Conservation (phyloP, 179 eudicot genomes). For the Carnegiea gigantea region DNA sequence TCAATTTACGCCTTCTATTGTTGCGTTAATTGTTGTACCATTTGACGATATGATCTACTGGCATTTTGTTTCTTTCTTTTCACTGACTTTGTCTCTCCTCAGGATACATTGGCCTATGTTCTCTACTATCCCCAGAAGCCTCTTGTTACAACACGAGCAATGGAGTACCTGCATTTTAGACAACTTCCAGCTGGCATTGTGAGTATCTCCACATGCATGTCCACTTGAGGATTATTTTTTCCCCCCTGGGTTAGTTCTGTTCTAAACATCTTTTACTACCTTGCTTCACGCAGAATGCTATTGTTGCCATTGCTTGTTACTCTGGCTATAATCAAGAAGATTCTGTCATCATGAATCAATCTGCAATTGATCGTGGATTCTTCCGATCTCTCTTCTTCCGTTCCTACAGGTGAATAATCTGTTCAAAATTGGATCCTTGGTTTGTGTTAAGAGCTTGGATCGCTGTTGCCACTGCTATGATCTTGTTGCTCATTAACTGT, state of each 20-base stretch:
- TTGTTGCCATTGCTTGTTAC: slow-evolving; percentile 90
- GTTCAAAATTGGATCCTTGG: neutral
- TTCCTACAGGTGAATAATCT: slow-evolving; percentile 59
- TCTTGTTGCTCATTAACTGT: neutral
- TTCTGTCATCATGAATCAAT: slow-evolving; percentile 93
- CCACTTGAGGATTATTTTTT: too few relatives aligned
- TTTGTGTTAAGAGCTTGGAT: neutral
- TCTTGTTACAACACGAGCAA: slow-evolving; percentile 91
- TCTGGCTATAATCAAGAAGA: slow-evolving; percentile 98
- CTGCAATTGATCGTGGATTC: slow-evolving; percentile 89
- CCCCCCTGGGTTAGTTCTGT: neutral
- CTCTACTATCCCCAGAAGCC: slow-evolving; percentile 96
- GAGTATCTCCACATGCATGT: slow-evolving; percentile 15
- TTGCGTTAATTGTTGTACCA: too few relatives aligned
- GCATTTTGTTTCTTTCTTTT: neutral
- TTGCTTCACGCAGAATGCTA: slow-evolving; percentile 56
- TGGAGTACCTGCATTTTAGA: slow-evolving; percentile 95
- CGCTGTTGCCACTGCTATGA: neutral
- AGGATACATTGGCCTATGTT: slow-evolving; percentile 94
- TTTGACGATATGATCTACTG: neutral
- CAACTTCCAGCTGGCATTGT: slow-evolving; percentile 97
- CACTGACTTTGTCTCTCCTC: slow-evolving; percentile 6
- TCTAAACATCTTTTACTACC: slow-evolving; percentile 6
- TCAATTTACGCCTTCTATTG: neutral
- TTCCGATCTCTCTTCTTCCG: slow-evolving; percentile 89